These are phyloP conservation scores for Coemansia reversa DNA, from an alignment of 192 early-diverging fungal species.

Conservation along the genomic window DNA sequence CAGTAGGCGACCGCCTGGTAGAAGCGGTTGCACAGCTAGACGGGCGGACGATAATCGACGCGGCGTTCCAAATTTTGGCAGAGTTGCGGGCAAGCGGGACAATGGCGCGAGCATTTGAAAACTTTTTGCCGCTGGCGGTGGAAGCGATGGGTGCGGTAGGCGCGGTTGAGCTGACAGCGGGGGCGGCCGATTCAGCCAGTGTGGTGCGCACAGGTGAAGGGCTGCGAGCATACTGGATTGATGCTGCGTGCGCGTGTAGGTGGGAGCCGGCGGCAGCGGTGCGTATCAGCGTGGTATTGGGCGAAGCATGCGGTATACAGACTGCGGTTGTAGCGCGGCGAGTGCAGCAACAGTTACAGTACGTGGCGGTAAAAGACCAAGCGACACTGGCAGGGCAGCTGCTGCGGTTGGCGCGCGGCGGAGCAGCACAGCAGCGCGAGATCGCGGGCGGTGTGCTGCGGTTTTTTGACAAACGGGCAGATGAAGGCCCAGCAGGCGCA, in stretches of 20 bases:
- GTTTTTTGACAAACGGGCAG: slow-evolving; percentile 61
- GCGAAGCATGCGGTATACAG: slow-evolving; percentile 29
- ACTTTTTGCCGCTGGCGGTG: slow-evolving; percentile 37
- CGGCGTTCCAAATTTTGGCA: slow-evolving; percentile 38
- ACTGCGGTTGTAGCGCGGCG: slow-evolving; percentile 21
- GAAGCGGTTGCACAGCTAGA: slow-evolving; percentile 32
- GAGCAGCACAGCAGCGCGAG: slow-evolving; percentile 50
- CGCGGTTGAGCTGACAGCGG: slow-evolving; percentile 28
- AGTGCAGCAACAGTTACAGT: slow-evolving; percentile 32
- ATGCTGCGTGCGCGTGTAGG: slow-evolving; percentile 36
- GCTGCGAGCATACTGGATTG: slow-evolving; percentile 48
- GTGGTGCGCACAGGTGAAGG: slow-evolving; percentile 33
- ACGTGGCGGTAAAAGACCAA: slow-evolving; percentile 44
- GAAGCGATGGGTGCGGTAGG: slow-evolving; percentile 45
- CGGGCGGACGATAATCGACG: slow-evolving; percentile 31
- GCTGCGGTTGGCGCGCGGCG: slow-evolving; percentile 63
- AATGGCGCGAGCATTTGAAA: slow-evolving; percentile 11
- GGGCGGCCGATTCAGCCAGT: slow-evolving; percentile 5
- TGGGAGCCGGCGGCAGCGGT: slow-evolving; percentile 39
- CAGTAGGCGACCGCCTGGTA: slow-evolving; percentile 28
- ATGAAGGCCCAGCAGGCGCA: not conserved
- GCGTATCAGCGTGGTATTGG: slow-evolving; percentile 29
- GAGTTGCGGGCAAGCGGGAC: slow-evolving; percentile 43
- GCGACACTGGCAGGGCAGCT: slow-evolving; percentile 70
- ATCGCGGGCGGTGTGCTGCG: slow-evolving; percentile 57